Evolutionary conservation across 306 rosid species (phyloP), one percentile per base, ranked within the genome.

Genomic region (Fragaria iinumae): DNA sequence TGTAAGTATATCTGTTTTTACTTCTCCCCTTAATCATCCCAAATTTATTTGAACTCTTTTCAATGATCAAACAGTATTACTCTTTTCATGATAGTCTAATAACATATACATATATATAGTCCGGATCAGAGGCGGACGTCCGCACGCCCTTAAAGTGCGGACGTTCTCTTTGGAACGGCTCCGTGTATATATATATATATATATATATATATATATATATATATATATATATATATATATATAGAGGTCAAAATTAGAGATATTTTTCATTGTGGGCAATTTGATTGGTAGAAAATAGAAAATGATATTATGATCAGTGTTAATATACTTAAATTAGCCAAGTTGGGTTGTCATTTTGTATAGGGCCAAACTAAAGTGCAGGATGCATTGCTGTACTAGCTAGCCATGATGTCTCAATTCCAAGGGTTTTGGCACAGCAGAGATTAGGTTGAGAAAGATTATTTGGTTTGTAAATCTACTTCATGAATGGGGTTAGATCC

Each of bases 391-490:
- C 18, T 71, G 62, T 17, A 71, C 3, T 50, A 34, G 27, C 4
- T 49, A 34, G 17, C 4, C 16, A 47, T 32, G 39, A 56, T 16
- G 70, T 34, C 1, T 10, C 7, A 12, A 27, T 52, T 23, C 77
- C 77, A 16, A 25, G 56, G 52, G 34, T 11, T 63, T 67, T 60
- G 78, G 60, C 56, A 62, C 59, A 45, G 47, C 70, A 74, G 69
- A 27, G 32, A 27, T 2, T 43, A 62, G 47, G 71, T 29, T 18
- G 32, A 45, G 29, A 25, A 11, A 74, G 70, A 74, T 45, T 16
- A 18, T 8, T 65, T 36, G 34, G 34, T 45, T 45, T 27, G 70
- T 59, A 74, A n/a, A 3, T 62, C 78, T 62, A 47, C 62, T 36
- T 45, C 62, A 44, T 11, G 47, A 45, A 63, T 60, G 39, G 63